Base-by-base conservation (phyloP, 805 yeast species). In the Myxozyma geophila region DNA sequence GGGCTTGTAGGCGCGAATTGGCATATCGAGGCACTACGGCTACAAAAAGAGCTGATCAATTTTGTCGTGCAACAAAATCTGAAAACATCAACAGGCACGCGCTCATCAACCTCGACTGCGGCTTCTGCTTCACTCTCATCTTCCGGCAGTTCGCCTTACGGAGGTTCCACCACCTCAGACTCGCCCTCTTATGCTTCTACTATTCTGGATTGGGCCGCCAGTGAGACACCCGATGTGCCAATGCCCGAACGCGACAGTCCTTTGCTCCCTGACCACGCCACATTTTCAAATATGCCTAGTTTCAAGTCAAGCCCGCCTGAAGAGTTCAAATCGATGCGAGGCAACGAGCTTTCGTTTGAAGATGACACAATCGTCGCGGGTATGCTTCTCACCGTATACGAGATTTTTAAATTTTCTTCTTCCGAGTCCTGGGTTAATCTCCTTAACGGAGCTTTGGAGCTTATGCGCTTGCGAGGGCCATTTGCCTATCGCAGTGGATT, bases 381-480 rank as follows among this genome's bases (percentile, higher is more conserved):
- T 44, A 39, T 59, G 57, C 55, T 63, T 9, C 59, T 63, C 8
- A 17, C 62, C 8, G 54, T 59, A 15, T 63, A 51, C 54, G 67
- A 63, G 47, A 39, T 56, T 7, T 41, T 57, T 41, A 55, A 51
- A 15, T 46, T 52, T 39, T 17, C 52, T 12, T 36, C 61, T 23
- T 36, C 61, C 7, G 23, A 28, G 9, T 37, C 66, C 1, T 63
- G 67, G 67, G 13, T 33, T 21, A 36, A 33, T 3, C 40, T 63
- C 9, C 61, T 56, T 7, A 19, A 52, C n/a, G 64, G 67, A 10
- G 67, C 64, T 7, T 3, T 7, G 17, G 50, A 46, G 49, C 62
- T 63, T n/a, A 63, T 63, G 60, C 58, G 58, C 7, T 33, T 46
- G 15, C 54, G 67, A 8, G 67, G 67, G 2, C 58, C 64, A 1